Conservation (phyloP, 371 early-diverging fungal species). For the Mucor velutinosus region DNA sequence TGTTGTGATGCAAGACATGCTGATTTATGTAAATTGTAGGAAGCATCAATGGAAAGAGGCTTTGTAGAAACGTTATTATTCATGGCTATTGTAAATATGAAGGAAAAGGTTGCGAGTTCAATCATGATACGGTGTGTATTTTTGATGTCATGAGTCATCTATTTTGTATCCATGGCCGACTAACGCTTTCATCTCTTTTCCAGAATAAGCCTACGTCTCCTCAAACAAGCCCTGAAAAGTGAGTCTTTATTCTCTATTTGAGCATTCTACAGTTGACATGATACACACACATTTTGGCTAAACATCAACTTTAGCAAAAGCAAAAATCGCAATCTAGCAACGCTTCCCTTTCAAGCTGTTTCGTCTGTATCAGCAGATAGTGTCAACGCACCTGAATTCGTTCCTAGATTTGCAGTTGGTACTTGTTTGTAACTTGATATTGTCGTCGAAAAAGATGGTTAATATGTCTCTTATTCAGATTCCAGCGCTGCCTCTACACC, state of each 20-base stretch:
- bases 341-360: constrained; percentile 46
- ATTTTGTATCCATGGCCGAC: not conserved
- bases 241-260: constrained; percentile 16
- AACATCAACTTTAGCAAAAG: constrained; percentile 36
- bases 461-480: not conserved
- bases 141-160: not conserved
- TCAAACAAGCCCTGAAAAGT: constrained; percentile 63
- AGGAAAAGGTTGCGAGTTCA: constrained; percentile 83
- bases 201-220: constrained; percentile 31
- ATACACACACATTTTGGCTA: not conserved
- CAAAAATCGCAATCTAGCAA: constrained; percentile 58
- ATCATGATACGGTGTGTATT: constrained; percentile 67
- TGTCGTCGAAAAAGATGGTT: not conserved
- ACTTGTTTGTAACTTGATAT: not conserved
- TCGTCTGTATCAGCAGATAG: constrained; percentile 62
- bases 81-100: constrained; percentile 89
- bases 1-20: not conserved
- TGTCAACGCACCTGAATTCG: constrained; percentile 69
- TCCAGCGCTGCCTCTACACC: not conserved
- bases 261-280: not conserved
- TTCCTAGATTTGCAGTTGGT: constrained; percentile 51
- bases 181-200: constrained; percentile 2
- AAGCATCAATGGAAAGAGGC: constrained; percentile 51
- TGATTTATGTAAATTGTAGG: constrained; percentile 8
- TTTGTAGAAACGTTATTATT: constrained; percentile 82